Conservation (phyloP, 2,329 filamentous ascomycete genomes). For the Fusarium pilosicola region DNA sequence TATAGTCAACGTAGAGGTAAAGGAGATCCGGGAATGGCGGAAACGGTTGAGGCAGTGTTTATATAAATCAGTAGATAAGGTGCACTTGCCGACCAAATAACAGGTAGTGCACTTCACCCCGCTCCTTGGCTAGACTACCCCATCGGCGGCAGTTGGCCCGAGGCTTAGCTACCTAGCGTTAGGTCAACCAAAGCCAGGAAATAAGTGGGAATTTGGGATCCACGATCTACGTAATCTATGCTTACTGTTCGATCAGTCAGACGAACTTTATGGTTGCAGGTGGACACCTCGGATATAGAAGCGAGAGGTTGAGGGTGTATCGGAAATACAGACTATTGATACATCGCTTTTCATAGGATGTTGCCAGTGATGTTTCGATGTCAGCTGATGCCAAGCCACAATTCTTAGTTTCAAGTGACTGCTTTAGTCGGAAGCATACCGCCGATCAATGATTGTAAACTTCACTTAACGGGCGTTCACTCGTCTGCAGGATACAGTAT, state of each 20-base stretch:
- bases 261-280: not conserved
- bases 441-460: not conserved
- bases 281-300: not conserved
- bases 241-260: constrained; percentile 28
- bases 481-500: not conserved
- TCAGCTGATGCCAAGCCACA: not conserved
- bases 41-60: not conserved
- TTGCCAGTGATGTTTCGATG: not conserved
- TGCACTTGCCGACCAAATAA: not conserved
- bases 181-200: not conserved
- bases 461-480: not conserved
- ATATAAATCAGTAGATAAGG: not conserved
- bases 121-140: not conserved
- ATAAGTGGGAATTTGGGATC: not conserved
- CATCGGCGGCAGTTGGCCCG: not conserved
- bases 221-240: not conserved
- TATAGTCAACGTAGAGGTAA: not conserved
- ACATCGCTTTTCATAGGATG: not conserved
- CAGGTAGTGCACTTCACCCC: not conserved
- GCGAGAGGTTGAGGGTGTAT: not conserved
- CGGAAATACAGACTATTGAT: not conserved
- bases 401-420: not conserved
- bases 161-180: not conserved
- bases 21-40: not conserved
- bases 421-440: not conserved